Percentiles rank a stretch among this genome's conserved stretches.
These are phyloP conservation scores for Candida insectalens DNA, from an alignment of 805 yeast species.

Conservation along the genomic window DNA sequence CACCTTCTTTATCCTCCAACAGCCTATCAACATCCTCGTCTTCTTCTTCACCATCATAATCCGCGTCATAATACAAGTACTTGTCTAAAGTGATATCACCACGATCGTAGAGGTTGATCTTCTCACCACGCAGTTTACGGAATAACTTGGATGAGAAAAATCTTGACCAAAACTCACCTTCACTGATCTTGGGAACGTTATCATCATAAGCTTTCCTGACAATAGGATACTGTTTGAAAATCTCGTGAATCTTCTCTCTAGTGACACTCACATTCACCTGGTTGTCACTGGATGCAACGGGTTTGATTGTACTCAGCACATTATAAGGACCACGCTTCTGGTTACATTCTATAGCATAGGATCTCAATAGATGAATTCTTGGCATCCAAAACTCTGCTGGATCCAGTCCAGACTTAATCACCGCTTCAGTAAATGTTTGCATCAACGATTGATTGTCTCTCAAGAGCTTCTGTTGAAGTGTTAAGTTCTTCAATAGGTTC, in stretches of 20 bases:
- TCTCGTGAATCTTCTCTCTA: slow-evolving; percentile 79
- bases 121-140: slow-evolving; percentile 83
- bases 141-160: slow-evolving; percentile 87
- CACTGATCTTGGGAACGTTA: slow-evolving; percentile 79
- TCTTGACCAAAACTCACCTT: slow-evolving; percentile 93
- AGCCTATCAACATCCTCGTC: slow-evolving; percentile 24
- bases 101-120: slow-evolving; percentile 61
- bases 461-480: slow-evolving; percentile 70
- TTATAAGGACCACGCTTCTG: slow-evolving; percentile 92
- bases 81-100: slow-evolving; percentile 82
- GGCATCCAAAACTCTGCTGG: slow-evolving; percentile 85
- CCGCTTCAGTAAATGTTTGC: slow-evolving; percentile 79
- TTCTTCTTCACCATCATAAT: slow-evolving; percentile 31
- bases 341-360: slow-evolving; percentile 73
- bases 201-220: slow-evolving; percentile 85
- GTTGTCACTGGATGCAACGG: slow-evolving; percentile 87
- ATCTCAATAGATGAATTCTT: slow-evolving; percentile 67
- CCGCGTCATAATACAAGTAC: slow-evolving; percentile 65
- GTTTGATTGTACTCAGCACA: slow-evolving; percentile 86
- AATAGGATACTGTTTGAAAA: slow-evolving; percentile 87
- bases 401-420: slow-evolving; percentile 64
- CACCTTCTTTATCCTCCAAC: slow-evolving; percentile 13
- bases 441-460: slow-evolving; percentile 60
- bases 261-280: slow-evolving; percentile 90
- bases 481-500: slow-evolving; percentile 57